Base-by-base conservation (phyloP, 2,329 filamentous ascomycete genomes). In the Hyphodiscus sp. region DNA sequence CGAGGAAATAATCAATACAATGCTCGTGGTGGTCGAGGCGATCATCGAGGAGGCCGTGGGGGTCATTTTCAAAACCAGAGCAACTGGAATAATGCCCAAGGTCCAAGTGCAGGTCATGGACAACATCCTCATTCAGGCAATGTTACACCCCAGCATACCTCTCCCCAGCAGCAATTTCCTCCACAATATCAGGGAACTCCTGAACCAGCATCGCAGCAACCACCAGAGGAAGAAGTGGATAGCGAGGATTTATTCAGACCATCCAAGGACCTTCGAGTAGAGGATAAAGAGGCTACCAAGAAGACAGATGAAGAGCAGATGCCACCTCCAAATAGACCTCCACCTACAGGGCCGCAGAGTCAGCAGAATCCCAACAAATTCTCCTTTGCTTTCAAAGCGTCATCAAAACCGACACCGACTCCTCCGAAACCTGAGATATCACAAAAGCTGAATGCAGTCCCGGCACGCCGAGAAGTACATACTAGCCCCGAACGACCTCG, bases 311-410 rank as follows among this genome's bases (percentile, higher is more conserved):
- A 71, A 20, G 76, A 79, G 53, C 73, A 76, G 51, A 80, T 81
- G 71, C 77, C 77, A 29, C 78, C 78, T 19, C 76, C 81, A 11
- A 74, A 70, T 53, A 79, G 80, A 53, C 74, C 65, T n/a, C 67
- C 72, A 13, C 73, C 77, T 33, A 71, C 73, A 3, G 68, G 69
- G 16, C 69, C 72, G 1, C 72, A 74, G 51, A 64, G 54, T 41
- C 65, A 65, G 44, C 63, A 67, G 51, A 65, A 63, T 49, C 67
- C 68, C 47, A 82, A 83, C 45, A 94, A 92, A 71, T 95, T 96
- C 65, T 95, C 90, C 68, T 97, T 97, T 69, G 90, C 91, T 1
- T 90, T 97, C 70, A 96, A 96, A 68, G 80, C 85, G 10, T 80
- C 86, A 43, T 78, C 76, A 11, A 85, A 85, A 61, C 73, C 77